Base-by-base conservation (phyloP, 2,329 filamentous ascomycete genomes). In the Verticillium nubilum region DNA sequence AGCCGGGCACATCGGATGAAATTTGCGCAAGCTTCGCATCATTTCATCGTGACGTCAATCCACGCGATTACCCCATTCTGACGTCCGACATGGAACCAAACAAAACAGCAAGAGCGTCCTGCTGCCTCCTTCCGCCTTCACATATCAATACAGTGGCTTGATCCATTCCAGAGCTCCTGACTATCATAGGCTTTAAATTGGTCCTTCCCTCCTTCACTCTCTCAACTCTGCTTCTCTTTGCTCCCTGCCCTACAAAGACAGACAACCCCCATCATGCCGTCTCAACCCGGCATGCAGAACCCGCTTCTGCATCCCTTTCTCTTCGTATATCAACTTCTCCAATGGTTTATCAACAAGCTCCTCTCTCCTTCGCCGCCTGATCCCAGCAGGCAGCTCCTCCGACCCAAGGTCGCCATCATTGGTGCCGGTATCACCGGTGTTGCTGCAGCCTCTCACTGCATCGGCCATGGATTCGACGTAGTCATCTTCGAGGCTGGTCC, bases 381-480 rank as follows among this genome's bases (percentile, higher is more conserved):
- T 2, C 83, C 86, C 0, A 76, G 80, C 61, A 73, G 78, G 0
- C 76, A 78, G 6, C 75, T 90, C n/a, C 75, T 76, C 13, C 78
- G 87, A 28, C 88, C 90, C 15, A 86, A 82, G 61, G 79, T 91
- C 59, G 88, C 88, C 2, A 78, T 91, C 31, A 86, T 91, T 64
- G 88, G 88, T 2, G 86, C 87, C 28, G 88, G 88, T 1, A 79
- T 96, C 58, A 95, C 83, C 0, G 83, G 91, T 4, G 86, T 95
- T 2, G 91, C 90, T 1, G 86, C 90, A 7, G 92, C 92, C 0
- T 86, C 90, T 1, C 91, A 96, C 70, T 92, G 90, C 68, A 85
- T 93, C 35, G 91, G 91, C 1, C 90, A 95, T 83, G 91, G 91
- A 52, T 94, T 94, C 65, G 90, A 95, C 63, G 88, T 92, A 6